phyloP scores from a whole-genome alignment of 352 stramenopile genomes.

The Achlya hypogyna region DNA sequence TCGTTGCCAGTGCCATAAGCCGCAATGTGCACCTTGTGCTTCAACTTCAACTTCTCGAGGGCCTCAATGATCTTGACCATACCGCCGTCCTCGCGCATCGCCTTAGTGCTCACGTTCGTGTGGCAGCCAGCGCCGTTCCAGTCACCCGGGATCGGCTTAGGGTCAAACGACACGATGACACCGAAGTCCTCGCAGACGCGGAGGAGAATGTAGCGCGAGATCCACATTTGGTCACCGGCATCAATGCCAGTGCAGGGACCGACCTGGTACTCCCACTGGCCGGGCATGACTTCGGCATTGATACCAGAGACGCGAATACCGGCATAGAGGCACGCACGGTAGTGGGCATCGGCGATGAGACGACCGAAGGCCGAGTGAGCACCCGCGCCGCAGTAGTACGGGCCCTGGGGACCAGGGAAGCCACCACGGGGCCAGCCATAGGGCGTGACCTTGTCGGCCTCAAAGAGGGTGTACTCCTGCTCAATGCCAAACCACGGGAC shows the following conservation, averaged over 20 bases:
- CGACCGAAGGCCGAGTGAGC: constrained; percentile 95
- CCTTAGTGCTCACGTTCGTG: constrained; percentile 96
- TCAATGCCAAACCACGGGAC: constrained; percentile 94
- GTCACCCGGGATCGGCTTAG: constrained; percentile 96
- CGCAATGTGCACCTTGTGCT: constrained; percentile 96
- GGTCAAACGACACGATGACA: constrained; percentile 95
- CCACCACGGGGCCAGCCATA: constrained; percentile 89
- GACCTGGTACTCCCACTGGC: constrained; percentile 97
- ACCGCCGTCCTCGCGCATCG: constrained; percentile 92
- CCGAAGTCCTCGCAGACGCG: constrained; percentile 96
- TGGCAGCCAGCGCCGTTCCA: constrained; percentile 96
- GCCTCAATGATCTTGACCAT: constrained; percentile 92
- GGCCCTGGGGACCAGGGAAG: constrained; percentile 83
- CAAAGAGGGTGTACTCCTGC: constrained; percentile 95
- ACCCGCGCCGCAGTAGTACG: constrained; percentile 91
- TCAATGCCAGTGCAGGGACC: constrained; percentile 95
- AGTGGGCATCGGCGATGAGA: constrained; percentile 91
- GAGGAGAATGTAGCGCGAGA: constrained; percentile 95
- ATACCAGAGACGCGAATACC: constrained; percentile 94
- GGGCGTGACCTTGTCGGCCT: constrained; percentile 75
- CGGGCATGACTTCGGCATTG: constrained; percentile 97
- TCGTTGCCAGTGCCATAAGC: constrained; percentile 96
- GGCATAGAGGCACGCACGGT: constrained; percentile 92
- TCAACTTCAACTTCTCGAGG: constrained; percentile 96
- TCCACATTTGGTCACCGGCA: constrained; percentile 94